Conservation (phyloP, 176 grass and related monocot genomes). For the Oryza brachyantha region DNA sequence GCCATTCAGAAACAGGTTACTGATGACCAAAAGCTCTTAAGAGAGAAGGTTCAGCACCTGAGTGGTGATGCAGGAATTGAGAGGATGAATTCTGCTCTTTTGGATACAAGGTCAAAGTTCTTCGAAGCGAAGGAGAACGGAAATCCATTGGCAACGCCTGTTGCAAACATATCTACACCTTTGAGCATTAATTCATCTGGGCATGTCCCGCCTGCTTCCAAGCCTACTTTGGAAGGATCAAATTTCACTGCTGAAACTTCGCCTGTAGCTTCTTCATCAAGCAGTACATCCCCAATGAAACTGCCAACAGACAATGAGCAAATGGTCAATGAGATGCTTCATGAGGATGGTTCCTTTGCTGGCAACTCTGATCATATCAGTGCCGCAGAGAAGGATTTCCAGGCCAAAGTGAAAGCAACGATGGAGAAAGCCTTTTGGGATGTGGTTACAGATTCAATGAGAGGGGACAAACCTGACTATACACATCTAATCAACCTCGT, state of each 20-base stretch:
- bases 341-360: conserved; percentile 45
- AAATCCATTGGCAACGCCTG: conserved; percentile 48
- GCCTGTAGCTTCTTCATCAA: conserved; percentile 36
- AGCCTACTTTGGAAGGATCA: conserved; percentile 19
- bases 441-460: conserved; percentile 59
- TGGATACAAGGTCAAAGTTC: conserved; percentile 73
- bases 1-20: conserved; percentile 91
- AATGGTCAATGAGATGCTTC: conserved; percentile 93
- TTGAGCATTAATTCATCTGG: conserved; percentile 39
- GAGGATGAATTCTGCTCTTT: conserved; percentile 83
- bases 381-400: conserved; percentile 41
- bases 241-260: conserved; percentile 54
- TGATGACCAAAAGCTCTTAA: conserved; percentile 82
- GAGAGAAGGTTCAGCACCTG: conserved; percentile 91
- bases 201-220: conserved; percentile 9
- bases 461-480: conserved; percentile 71
- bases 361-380: conserved; percentile 33
- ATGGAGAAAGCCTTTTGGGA: conserved; percentile 98
- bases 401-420: conserved; percentile 67
- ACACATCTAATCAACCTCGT: conserved; percentile 67
- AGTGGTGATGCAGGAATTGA: conserved; percentile 82
- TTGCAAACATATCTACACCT: conserved; percentile 58
- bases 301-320: conserved; percentile 71
- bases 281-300: conserved; percentile 29
- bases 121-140: conserved; percentile 76